phyloP scores from a whole-genome alignment of 2,329 filamentous ascomycete genomes.

The Pseudohalonectria lignicola region DNA sequence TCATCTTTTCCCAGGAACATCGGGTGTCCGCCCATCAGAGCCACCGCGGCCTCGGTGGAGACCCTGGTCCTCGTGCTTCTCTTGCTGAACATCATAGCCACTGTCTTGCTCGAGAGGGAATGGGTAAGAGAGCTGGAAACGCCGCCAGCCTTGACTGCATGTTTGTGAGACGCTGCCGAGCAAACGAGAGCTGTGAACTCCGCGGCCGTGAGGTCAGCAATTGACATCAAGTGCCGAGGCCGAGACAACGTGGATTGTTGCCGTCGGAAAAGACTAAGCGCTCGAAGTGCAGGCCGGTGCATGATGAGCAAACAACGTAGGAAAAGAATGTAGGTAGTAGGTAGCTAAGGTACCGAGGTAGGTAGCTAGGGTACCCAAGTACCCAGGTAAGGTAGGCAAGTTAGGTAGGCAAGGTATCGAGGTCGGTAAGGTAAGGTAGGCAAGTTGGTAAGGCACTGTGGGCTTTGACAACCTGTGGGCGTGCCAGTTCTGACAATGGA shows the following conservation, averaged over 20 bases:
- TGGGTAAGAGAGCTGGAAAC: constrained; percentile 48
- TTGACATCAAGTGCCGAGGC: constrained; percentile 84
- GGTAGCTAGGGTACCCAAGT: too few relatives aligned
- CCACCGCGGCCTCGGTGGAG: constrained; percentile 83
- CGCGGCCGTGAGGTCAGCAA: constrained; percentile 67
- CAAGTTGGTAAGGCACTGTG: too few relatives aligned
- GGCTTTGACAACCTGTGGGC: too few relatives aligned
- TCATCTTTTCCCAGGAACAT: constrained; percentile 97
- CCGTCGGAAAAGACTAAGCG: too few relatives aligned
- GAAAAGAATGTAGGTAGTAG: too few relatives aligned
- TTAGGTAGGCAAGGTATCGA: too few relatives aligned
- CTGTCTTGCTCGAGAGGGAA: constrained; percentile 61
- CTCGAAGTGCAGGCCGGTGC: too few relatives aligned
- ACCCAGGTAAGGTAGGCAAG: too few relatives aligned
- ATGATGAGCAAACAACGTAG: too few relatives aligned
- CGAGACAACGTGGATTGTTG: constrained; percentile 4
- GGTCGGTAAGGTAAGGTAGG: too few relatives aligned
- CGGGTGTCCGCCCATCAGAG: constrained; percentile 79
- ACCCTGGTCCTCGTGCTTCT: constrained; percentile 87
- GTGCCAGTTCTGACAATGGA: too few relatives aligned
- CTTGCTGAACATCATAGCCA: constrained; percentile 97
- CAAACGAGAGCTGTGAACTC: constrained; percentile 76
- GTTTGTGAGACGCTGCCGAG: constrained; percentile 71
- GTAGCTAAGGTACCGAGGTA: too few relatives aligned
- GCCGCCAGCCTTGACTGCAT: constrained; percentile 50